Evolutionary conservation across 2,329 filamentous ascomycete species (phyloP).

Genomic region (Colletotrichum lindemuthianum): DNA sequence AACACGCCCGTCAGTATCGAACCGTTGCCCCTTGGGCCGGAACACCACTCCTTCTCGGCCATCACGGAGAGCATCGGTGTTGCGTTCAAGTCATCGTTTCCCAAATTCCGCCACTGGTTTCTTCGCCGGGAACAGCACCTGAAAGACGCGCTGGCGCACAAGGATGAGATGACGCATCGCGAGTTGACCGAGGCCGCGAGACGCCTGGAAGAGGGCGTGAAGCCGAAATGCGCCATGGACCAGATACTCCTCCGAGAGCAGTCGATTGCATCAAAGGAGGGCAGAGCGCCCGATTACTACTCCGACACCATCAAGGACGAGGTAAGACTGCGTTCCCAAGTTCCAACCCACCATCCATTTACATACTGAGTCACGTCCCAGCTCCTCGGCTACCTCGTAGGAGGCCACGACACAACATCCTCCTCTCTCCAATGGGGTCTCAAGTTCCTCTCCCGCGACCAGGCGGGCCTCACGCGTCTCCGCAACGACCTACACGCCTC

Average conservation of each 20-base stretch:
- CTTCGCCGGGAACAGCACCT: background rate
- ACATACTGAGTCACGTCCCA: constrained; percentile 8
- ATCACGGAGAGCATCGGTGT: constrained; percentile 3
- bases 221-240: constrained; percentile 41
- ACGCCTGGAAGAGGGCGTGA: constrained; percentile 8
- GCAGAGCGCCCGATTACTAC: constrained; percentile 42
- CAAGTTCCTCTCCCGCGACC: constrained; percentile 38
- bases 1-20: background rate
- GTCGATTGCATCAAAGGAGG: constrained; percentile 43
- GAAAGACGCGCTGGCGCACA: background rate
- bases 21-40: background rate
- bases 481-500: constrained; percentile 38
- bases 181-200: constrained; percentile 17
- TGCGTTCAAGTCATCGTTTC: background rate
- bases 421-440: constrained; percentile 39
- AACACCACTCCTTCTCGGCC: background rate
- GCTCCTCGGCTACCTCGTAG: constrained; percentile 41
- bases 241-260: constrained; percentile 48
- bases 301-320: constrained; percentile 45
- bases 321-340: constrained; percentile 37
- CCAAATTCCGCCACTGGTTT: background rate
- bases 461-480: constrained; percentile 40
- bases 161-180: background rate
- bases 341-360: background rate
- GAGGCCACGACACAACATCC: constrained; percentile 41